Evolutionary conservation across 2,329 filamentous ascomycete genomes (phyloP), one percentile per base, ranked within the genome.

Genomic region (Aspergillus piperis): DNA sequence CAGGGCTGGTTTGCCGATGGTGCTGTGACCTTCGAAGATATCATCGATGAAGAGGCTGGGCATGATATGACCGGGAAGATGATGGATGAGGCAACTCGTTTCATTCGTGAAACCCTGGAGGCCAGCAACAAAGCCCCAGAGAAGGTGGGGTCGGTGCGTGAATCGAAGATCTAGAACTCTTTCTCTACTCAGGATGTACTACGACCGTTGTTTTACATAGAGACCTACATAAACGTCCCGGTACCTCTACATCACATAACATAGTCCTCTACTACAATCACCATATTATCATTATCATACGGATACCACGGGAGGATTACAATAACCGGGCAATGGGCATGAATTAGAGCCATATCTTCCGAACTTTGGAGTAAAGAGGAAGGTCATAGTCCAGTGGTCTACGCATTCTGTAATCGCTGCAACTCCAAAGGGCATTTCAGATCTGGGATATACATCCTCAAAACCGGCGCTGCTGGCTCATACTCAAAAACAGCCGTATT

Each of bases 11-110:
- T 77, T 63, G 77, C 79, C 2, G 81, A 85, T 51, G 75, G 81
- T 13, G 78, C 77, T 1, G 74, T 86, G 3, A 73, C 73, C n/a
- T 74, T 88, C 11, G 81, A 86, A 63, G 85, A 88, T 67, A 74
- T 84, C 5, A 73, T 86, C 39, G 86, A 84, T 66, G 78, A 83
- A 3, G 80, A 78, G 6, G 84, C 83, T 1, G 84, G 82, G 0
- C 86, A 89, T 71, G 83, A 86, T 44, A 83, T 86, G 60, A 85
- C 84, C 1, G 73, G 76, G 0, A 72, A 70, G 8, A 88, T 88
- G 86, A 77, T 82, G 17, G 76, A 80, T 36, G 80, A 83, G 62
- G 83, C 84, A 15, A 77, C 85, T 47, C 75, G 78, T 1, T 88
- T 86, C 73, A 77, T 88, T 36, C 71, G 72, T 30, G 76, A 80